phyloP scores from a whole-genome alignment of 2,329 filamentous ascomycete species.

The Colletotrichum sp. region DNA sequence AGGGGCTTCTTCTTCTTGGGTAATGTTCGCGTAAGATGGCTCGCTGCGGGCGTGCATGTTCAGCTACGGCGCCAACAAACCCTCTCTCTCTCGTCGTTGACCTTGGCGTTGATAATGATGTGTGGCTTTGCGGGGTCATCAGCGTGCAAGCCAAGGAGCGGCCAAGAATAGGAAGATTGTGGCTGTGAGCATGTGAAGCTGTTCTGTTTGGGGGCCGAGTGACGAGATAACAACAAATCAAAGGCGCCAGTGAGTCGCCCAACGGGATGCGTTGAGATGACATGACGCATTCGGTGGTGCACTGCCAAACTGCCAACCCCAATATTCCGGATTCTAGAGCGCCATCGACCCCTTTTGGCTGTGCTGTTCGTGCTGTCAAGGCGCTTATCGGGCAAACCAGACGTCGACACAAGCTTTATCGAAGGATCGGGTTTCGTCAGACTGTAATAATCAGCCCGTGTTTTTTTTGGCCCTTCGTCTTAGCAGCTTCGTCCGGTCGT shows the following conservation, averaged over 20 bases:
- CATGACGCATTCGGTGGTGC: background rate
- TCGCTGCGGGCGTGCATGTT: background rate
- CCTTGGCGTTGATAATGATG: constrained; percentile 14
- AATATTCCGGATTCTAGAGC: background rate
- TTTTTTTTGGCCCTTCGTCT: background rate
- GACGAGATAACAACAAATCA: background rate
- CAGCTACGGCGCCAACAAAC: background rate
- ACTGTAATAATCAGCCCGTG: background rate
- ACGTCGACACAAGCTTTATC: background rate
- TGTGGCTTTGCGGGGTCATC: constrained; percentile 13
- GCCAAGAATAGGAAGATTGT: background rate
- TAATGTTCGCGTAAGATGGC: background rate
- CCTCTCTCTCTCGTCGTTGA: background rate
- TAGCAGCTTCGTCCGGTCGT: constrained; percentile 1
- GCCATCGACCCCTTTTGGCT: background rate
- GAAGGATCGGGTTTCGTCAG: background rate
- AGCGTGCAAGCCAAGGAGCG: background rate
- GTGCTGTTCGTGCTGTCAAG: background rate
- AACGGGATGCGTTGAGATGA: background rate
- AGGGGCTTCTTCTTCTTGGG: background rate
- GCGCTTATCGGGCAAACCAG: background rate
- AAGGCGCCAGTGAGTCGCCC: background rate
- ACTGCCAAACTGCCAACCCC: background rate
- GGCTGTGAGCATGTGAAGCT: constrained; percentile 17
- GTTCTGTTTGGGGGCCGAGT: background rate